Evolutionary conservation across 352 stramenopile genomes (phyloP).

Genomic region (Elongisporangium prolatum): DNA sequence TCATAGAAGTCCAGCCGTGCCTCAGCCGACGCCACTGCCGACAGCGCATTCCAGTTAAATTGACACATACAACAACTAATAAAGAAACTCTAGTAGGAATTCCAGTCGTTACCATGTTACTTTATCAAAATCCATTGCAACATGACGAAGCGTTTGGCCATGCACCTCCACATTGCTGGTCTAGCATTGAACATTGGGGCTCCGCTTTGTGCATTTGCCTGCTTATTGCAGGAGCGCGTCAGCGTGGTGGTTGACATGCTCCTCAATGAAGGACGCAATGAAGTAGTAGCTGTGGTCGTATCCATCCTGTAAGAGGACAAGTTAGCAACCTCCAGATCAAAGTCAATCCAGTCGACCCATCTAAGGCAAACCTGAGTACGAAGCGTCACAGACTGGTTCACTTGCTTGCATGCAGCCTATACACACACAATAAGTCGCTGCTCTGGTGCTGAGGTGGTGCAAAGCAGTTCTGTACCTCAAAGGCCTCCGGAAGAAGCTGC

Average conservation of each 20-base stretch:
- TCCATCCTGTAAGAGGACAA: conserved; percentile 48
- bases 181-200: background rate
- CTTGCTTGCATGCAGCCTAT: conserved; percentile 64
- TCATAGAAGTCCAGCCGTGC: background rate
- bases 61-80: background rate
- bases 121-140: background rate
- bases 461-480: conserved; percentile 38
- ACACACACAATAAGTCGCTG: background rate
- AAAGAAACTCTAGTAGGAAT: background rate
- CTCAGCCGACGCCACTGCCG: background rate
- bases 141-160: no score
- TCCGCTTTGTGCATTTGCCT: background rate
- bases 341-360: background rate
- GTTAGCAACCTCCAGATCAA: background rate
- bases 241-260: conserved; percentile 95
- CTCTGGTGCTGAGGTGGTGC: background rate
- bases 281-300: conserved; percentile 99
- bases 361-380: conserved; percentile 43
- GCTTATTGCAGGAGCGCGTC: conserved; percentile 63
- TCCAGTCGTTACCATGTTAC: background rate
- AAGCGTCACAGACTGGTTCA: conserved; percentile 79
- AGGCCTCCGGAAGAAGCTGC: conserved; percentile 89
- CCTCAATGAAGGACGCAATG: conserved; percentile 94
- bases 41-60: background rate
- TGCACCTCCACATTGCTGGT: no score